Base-by-base conservation (phyloP, 345 rosid species). In the Trapa incisa region DNA sequence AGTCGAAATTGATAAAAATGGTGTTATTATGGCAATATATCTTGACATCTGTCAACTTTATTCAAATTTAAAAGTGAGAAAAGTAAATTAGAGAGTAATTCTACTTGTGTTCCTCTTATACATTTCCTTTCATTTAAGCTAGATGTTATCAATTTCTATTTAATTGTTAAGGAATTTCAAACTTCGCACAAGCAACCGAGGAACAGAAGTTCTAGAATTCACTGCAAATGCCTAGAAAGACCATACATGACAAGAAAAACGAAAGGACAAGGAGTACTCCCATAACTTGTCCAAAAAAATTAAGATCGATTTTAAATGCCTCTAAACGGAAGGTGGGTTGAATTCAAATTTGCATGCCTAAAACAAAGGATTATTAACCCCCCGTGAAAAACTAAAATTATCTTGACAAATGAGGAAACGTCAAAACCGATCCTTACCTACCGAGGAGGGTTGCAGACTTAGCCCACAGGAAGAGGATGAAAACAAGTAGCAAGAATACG, bases 371-470 rank as follows among this genome's bases (percentile, higher is more conserved):
- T 8, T 9, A 32, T 36, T 9, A 22, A 22, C 60, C 60, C 22
- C 60, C 60, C 60, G 6, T 54, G 35, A 54, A n/a, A n/a, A 54
- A n/a, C 33, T n/a, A 54, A 22, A 22, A 12, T 3, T 53, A 16
- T 54, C 50, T 33, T 47, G 42, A 22, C 41, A 16, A 14, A 45
- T 45, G 12, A 45, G 35, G 13, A 8, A 66, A 53, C n/a, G 17
- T 4, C 32, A 33, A 38, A 47, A 58, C 36, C 3, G 32, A 54
- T 13, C 22, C 41, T 37, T 79, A 93, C 97, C 98, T 82, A 70
- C 88, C 90, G 58, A 93, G 97, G 70, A 93, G 86, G 13, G 88
- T 77, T 73, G 98, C 98, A 68, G 98, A 90, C 80, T 90, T 93
- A 47, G 90, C 97, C 98, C 98, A 90, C 35, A 91, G 73, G 81